Evolutionary conservation across 768 basidiomycete species (phyloP).

Genomic region (Xerocomus brunneocitrinus): DNA sequence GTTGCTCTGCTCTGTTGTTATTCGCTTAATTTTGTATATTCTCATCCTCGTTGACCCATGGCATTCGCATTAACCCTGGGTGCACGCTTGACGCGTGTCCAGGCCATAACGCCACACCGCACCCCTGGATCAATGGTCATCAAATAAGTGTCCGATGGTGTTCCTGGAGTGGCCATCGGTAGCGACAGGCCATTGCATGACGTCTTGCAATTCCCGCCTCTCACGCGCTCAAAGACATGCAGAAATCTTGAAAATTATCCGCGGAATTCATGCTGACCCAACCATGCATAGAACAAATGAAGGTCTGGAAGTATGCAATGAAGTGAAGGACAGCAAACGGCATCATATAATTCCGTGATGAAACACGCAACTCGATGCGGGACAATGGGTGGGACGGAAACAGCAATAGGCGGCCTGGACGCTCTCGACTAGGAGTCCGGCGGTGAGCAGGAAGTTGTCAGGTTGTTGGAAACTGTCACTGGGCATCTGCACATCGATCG

Average conservation of each 20-base stretch:
- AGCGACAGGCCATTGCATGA: background rate
- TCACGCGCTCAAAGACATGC: background rate
- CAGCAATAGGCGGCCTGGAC: background rate
- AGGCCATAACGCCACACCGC: conserved; percentile 11
- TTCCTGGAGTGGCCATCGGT: background rate
- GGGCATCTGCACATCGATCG: no score
- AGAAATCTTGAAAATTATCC: background rate
- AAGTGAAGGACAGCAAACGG: no score
- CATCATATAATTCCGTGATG: no score
- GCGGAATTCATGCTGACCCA: background rate
- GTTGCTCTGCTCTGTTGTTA: conserved; percentile 19
- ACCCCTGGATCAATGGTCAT: background rate
- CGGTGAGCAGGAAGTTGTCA: no score
- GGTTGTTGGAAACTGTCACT: no score
- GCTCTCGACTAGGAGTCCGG: no score
- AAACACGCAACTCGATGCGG: background rate
- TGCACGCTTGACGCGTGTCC: conserved; percentile 21
- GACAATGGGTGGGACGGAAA: background rate
- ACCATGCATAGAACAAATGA: background rate
- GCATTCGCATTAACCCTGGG: conserved; percentile 7
- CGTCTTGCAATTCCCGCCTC: background rate
- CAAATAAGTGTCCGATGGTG: background rate
- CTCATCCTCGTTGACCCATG: conserved; percentile 9
- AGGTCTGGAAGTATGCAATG: background rate
- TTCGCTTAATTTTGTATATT: conserved; percentile 16